Evolutionary conservation across 768 basidiomycete genomes (phyloP), one percentile per base, ranked within the genome.

Genomic region (Basidioascus undulatus): DNA sequence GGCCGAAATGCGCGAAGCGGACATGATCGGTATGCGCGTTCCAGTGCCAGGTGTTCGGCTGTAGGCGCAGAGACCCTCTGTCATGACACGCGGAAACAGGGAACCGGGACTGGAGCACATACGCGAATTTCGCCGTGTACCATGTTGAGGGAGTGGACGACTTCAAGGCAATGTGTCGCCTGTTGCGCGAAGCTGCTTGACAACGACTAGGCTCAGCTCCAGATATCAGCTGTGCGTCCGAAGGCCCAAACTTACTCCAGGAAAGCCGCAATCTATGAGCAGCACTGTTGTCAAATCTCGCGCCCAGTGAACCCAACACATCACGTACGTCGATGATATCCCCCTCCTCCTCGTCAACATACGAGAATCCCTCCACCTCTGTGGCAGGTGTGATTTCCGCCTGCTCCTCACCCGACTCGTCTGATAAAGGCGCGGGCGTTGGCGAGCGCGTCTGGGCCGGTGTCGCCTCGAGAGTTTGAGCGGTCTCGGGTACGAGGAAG

Each of bases 31-130:
- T 70, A 55, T 74, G 70, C 1, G 71, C 64, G 49, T 74, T 76
- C 24, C 74, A 61, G 55, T 77, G 75, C 53, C 76, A 77, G 1
- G 74, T 74, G 51, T 77, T 77, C 15, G 74, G 74, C 19, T 75
- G 70, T 24, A 78, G 74, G 73, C 50, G 1, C 43, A 34, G 15
- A 19, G 25, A 23, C 25, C 12, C 0, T 5, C 13, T n/a, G 32
- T 38, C 27, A 30, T 12, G 20, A 27, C 11, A 44, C n/a, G n/a
- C 25, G 34, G 16, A 25, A 5, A 20, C n/a, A 19, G 23, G 15
- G 13, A 24, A 20, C 8, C 13, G 5, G 11, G 16, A n/a, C 19
- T 28, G 18, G 12, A 2, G 27, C 31, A 44, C 18, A 23, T 21
- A 34, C 44, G 21, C 46, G n/a, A 70, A 72, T 69, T 69, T 79